These are phyloP conservation scores for Candida dubliniensis DNA, from an alignment of 1,139 yeast genomes.

Conservation along the genomic window DNA sequence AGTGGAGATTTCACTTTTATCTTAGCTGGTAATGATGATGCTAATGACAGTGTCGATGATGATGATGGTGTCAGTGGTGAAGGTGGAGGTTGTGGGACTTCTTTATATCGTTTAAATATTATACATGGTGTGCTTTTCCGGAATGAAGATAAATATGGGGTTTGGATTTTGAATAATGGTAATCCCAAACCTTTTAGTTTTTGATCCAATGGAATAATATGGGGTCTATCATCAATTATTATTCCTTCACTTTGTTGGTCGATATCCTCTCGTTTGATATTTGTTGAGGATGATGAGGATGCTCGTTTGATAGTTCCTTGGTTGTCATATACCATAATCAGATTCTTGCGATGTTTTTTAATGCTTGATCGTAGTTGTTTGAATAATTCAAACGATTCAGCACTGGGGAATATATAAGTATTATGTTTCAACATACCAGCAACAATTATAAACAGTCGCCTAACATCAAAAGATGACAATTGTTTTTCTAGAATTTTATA, in stretches of 20 bases:
- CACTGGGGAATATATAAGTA: slow-evolving; percentile 32
- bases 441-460: slow-evolving; percentile 32
- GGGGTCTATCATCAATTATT: slow-evolving; percentile 31
- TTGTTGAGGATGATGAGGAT: slow-evolving; percentile 1
- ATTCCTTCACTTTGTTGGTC: slow-evolving; percentile 10
- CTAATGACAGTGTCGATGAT: no score
- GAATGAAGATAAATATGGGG: slow-evolving; percentile 39
- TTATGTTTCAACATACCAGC: slow-evolving; percentile 35
- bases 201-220: slow-evolving; percentile 34
- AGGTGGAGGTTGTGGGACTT: slow-evolving; percentile 30
- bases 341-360: slow-evolving; percentile 25
- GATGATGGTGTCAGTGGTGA: not conserved
- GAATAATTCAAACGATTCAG: slow-evolving; percentile 32
- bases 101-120: slow-evolving; percentile 33
- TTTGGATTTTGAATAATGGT: slow-evolving; percentile 37
- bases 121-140: slow-evolving; percentile 40
- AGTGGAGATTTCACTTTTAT: not conserved
- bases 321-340: slow-evolving; percentile 24
- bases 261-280: slow-evolving; percentile 12
- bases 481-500: slow-evolving; percentile 17
- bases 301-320: slow-evolving; percentile 23
- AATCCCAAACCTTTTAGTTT: slow-evolving; percentile 36
- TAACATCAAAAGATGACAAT: slow-evolving; percentile 24
- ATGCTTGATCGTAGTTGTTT: slow-evolving; percentile 25
- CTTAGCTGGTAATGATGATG: not conserved